Percentiles rank a stretch among this genome's conserved stretches.
phyloP scores from a whole-genome alignment of 2,329 filamentous ascomycete genomes.

The Fusarium decemcellulare region DNA sequence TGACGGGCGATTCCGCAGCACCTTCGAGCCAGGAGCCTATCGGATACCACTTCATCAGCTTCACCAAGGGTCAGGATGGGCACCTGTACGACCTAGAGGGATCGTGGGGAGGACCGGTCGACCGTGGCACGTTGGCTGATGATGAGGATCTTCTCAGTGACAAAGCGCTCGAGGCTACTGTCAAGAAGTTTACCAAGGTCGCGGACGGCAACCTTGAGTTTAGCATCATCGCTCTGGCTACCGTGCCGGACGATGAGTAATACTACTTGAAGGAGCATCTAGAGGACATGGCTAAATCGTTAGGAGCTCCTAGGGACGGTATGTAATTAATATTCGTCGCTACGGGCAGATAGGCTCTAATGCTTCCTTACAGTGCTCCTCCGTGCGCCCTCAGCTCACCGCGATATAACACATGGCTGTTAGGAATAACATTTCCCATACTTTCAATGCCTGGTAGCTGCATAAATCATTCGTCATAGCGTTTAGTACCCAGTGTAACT shows the following conservation, averaged over 20 bases:
- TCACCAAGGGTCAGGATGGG: constrained; percentile 77
- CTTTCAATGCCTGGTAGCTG: too few relatives aligned
- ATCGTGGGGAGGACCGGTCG: constrained; percentile 78
- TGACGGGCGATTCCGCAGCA: constrained; percentile 75
- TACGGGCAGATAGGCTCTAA: neutral
- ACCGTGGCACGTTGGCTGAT: constrained; percentile 69
- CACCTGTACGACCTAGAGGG: constrained; percentile 87
- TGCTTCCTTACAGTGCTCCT: neutral
- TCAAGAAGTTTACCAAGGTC: constrained; percentile 59
- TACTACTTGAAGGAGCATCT: neutral
- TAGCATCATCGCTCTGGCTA: constrained; percentile 56
- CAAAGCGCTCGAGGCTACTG: constrained; percentile 74
- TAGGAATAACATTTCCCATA: too few relatives aligned
- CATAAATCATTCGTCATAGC: too few relatives aligned
- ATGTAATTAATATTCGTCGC: neutral
- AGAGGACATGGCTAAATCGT: too few relatives aligned
- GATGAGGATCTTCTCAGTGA: constrained; percentile 77
- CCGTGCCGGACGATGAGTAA: constrained; percentile 32
- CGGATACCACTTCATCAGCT: constrained; percentile 86
- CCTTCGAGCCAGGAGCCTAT: constrained; percentile 72
- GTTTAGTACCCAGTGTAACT: too few relatives aligned
- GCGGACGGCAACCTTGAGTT: constrained; percentile 55
- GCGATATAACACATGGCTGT: neutral
- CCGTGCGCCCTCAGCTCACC: neutral
- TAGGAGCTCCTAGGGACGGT: neutral